phyloP scores from a whole-genome alignment of 2,329 filamentous ascomycete genomes.

The Aspergillus sp. region DNA sequence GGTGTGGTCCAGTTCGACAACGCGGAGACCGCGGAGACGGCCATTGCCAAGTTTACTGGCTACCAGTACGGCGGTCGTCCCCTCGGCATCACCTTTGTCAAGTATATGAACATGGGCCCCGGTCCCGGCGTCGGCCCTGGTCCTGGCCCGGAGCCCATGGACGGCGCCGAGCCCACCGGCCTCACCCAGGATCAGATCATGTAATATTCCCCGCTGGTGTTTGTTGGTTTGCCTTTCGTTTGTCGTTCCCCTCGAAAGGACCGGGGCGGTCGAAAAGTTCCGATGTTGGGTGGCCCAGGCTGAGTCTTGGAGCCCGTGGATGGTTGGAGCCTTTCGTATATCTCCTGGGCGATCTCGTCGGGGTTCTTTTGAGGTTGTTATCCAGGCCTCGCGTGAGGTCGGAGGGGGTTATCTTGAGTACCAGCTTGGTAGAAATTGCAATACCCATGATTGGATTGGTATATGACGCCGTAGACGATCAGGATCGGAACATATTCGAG shows the following conservation, averaged over 20 bases:
- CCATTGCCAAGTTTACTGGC: slow-evolving; percentile 94
- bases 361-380: neutral
- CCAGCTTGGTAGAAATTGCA: slow-evolving; percentile 10
- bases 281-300: slow-evolving; percentile 4
- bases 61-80: slow-evolving; percentile 97
- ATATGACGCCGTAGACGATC: too few species aligned
- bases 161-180: slow-evolving; percentile 68
- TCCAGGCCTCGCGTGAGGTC: neutral
- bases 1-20: slow-evolving; percentile 94
- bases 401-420: too few species aligned
- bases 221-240: slow-evolving; percentile 6
- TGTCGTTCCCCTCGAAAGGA: neutral
- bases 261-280: slow-evolving; percentile 7
- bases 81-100: slow-evolving; percentile 88
- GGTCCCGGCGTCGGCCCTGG: slow-evolving; percentile 48
- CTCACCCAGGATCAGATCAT: slow-evolving; percentile 99
- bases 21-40: slow-evolving; percentile 80
- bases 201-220: slow-evolving; percentile 50
- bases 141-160: slow-evolving; percentile 67
- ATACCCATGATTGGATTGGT: slow-evolving; percentile 4
- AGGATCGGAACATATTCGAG: too few species aligned
- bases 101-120: slow-evolving; percentile 73
- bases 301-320: neutral
- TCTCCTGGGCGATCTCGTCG: slow-evolving; percentile 4
- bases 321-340: neutral